phyloP scores from a whole-genome alignment of 805 yeast species.

The Metschnikowia continentalis region DNA sequence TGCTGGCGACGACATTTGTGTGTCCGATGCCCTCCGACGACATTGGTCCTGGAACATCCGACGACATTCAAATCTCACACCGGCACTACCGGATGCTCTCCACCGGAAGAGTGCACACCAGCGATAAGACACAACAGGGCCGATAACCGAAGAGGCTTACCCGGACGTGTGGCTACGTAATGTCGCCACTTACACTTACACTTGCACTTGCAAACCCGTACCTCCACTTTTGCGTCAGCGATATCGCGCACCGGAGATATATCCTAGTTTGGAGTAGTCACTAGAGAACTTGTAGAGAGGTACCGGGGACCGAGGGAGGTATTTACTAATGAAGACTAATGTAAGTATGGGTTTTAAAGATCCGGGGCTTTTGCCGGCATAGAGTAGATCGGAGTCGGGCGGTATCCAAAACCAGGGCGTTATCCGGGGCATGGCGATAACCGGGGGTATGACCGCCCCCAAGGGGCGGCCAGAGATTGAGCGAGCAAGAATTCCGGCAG shows the following conservation, averaged over 20 bases:
- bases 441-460: neutral
- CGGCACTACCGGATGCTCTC: neutral
- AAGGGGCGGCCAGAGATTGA: neutral
- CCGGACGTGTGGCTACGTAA: conserved; percentile 1
- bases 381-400: too few species aligned
- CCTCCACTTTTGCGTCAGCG: neutral
- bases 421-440: neutral
- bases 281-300: too few species aligned
- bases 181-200: neutral
- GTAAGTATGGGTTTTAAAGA: too few species aligned
- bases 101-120: too few species aligned
- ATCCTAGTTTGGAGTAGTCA: neutral
- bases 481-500: neutral
- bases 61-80: neutral
- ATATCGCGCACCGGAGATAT: conserved; percentile 3
- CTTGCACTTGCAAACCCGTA: neutral
- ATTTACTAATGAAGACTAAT: too few species aligned
- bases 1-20: too few species aligned
- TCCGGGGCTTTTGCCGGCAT: too few species aligned
- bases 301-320: too few species aligned
- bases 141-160: conserved; percentile 1
- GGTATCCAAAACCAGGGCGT: too few species aligned
- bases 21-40: neutral
- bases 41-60: neutral
- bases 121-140: neutral